Evolutionary conservation across 2,329 filamentous ascomycete species (phyloP), one percentile per base, ranked within the genome.

Genomic region (Pseudogymnoascus sp.): DNA sequence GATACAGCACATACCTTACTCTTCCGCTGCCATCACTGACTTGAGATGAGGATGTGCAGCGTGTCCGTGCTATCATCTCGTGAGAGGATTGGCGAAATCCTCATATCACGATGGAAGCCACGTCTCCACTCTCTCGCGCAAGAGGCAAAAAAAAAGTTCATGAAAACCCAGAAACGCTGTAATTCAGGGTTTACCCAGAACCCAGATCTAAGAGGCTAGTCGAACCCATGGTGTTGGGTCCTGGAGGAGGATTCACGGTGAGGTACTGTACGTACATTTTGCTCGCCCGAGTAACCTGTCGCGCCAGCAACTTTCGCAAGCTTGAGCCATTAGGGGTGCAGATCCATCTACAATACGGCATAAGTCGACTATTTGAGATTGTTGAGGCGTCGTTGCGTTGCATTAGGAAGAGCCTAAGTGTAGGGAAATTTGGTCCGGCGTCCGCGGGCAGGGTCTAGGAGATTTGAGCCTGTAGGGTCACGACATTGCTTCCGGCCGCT

Each of bases 351-450:
- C 28, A 33, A 56, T 56, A 12, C 28, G 28, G 50, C 28, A 56
- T 19, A 56, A 56, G 50, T 56, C 50, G 50, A 56, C 50, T 10
- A 56, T 56, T 56, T 56, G 50, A 56, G 50, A 56, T 56, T 56
- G 6, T 56, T 22, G 50, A 56, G 50, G 50, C 50, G 50, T 56
- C 22, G 50, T 56, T 56, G 50, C 50, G 50, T 56, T 56, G 50
- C 50, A 56, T 56, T 56, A 56, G 50, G 50, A 56, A 19, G 50
- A 56, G 50, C 50, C 50, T 33, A 56, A 56, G 50, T 56, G 50
- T 56, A 19, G 50, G 50, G 50, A 56, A 56, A 56, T 56, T 19
- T 56, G 14, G n/a, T 16, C 50, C 50, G 50, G 28, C 16, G 50
- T 56, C 50, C 50, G 50, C 50, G 50, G 50, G 10, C 50, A 56